Percentiles rank a stretch among this genome's conserved stretches.
phyloP scores from a whole-genome alignment of 139 green algal genomes.

The Chlorella sorokiniana region DNA sequence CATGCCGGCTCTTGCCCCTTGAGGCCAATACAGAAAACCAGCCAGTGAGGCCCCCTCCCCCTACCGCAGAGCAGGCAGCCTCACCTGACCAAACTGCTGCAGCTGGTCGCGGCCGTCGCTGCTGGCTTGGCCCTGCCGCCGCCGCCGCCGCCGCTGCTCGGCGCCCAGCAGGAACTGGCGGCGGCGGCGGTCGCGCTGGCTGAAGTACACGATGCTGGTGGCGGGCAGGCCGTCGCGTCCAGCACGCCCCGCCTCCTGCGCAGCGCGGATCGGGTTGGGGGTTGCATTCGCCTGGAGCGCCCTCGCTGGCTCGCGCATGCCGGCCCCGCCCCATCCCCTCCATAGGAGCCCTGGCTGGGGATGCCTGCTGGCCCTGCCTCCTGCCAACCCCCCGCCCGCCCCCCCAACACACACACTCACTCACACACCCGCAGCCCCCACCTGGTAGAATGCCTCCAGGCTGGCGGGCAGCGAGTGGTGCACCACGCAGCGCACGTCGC shows the following conservation, averaged over 20 bases:
- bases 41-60: not conserved
- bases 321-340: too few species aligned
- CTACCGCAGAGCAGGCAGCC: not conserved
- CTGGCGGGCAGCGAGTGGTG: slow-evolving; percentile 75
- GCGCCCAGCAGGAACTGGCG: slow-evolving; percentile 39
- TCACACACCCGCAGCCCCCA: too few species aligned
- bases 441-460: slow-evolving; percentile 77
- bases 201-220: slow-evolving; percentile 69
- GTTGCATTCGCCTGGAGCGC: not conserved
- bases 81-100: slow-evolving; percentile 28
- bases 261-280: not conserved
- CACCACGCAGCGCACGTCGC: slow-evolving; percentile 70
- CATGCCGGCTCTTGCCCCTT: not conserved
- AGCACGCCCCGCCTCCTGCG: slow-evolving; percentile 67
- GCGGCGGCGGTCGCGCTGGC: slow-evolving; percentile 34
- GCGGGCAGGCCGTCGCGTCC: slow-evolving; percentile 68
- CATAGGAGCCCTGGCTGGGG: too few species aligned
- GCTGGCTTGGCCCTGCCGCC: not conserved
- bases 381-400: too few species aligned
- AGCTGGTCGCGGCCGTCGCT: not conserved
- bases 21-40: not conserved
- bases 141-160: not conserved
- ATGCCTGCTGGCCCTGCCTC: too few species aligned
- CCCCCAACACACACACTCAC: not conserved
- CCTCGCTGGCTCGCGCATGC: not conserved